Evolutionary conservation across 1,284 basidiomycete species (phyloP), one percentile per base, ranked within the genome.

Genomic region (Ustilago cynodontis): DNA sequence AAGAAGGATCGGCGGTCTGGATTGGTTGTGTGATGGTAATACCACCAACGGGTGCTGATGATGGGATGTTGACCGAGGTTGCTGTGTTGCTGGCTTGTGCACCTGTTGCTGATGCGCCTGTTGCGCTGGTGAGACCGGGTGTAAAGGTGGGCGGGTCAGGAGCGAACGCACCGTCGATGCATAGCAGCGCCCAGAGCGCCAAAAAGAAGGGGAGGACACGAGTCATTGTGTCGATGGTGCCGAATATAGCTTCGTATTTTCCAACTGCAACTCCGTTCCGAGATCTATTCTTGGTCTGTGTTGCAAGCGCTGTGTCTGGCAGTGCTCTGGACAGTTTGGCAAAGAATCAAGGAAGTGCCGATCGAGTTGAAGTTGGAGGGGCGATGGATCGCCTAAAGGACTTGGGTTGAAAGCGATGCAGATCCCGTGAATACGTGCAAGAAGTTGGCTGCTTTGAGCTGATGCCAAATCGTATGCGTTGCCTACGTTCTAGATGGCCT

Each of bases 21-120:
- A 77, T 65, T 1, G 84, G 84, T 52, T 82, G 60, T 10, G 84
- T 86, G 26, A 86, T 65, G 2, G 82, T 82, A 45, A 86, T 50
- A n/a, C 84, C 83, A 28, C 84, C 84, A 1, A 69, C 79, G 20
- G 81, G 64, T 26, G 81, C 82, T 18, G 75, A 69, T 14, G 68
- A 70, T 0, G 80, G 73, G 41, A 83, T 83, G 59, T 78, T 70
- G 43, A 54, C 31, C 28, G 62, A 66, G 10, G 62, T 51, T 2
- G 65, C 51, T 3, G 68, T 58, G n/a, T 37, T 39, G 3, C 55
- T 58, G 2, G 66, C 56, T 51, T 58, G 65, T 33, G 55, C 49
- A 8, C 54, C 41, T 20, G 62, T 51, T 9, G 52, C 51, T 26
- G 71, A 14, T 26, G 54, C 45, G 26, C 54, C 51, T 26, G 71